Base-by-base conservation (phyloP, 352 stramenopile species). In the Phytophthora meadii region DNA sequence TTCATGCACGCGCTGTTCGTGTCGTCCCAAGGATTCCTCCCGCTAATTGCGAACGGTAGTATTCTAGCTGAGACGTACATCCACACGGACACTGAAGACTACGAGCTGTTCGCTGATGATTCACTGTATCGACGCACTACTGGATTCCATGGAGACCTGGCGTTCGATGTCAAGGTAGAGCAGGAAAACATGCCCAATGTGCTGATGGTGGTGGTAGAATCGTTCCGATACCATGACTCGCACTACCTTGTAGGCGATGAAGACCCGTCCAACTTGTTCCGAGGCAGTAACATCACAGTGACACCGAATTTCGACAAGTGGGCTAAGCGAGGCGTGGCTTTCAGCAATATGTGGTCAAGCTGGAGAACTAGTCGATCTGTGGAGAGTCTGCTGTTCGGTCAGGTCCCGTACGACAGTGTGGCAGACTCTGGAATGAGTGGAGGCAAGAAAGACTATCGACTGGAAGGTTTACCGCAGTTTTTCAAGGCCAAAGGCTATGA, bases 301-400 rank as follows among this genome's bases (percentile, higher is more conserved):
- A 87, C 78, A 4, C 78, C 76, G 0, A 68, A 81, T 11, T 88
- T 88, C 17, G 76, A 89, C 27, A 59, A 50, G 32, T 89, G 75
- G 69, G 76, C 81, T 1, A 74, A 76, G 19, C 69, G 74, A 2
- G 74, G 77, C 25, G 58, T 89, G 8, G 76, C 74, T 0, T 79
- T 89, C 49, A 67, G 49, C 14, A 89, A 85, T 48, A 68, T 88
- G 40, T 90, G 81, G 79, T 90, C 81, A 5, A 88, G 77, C 44
- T 88, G 71, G 69, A 51, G 68, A 14, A 88, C 81, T 6, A 90
- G 79, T 68, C 76, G 81, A 2, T 87, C 81, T 0, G 32, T 90
- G 1, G 79, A 88, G 50, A 86, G 76, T 41, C 70, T 87, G 27
- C 46, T 87, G 22, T 90, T 78, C 50, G 81, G 58, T 0, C 79